Evolutionary conservation across 2,329 filamentous ascomycete genomes (phyloP).

Genomic region (Alternaria gansuensis): DNA sequence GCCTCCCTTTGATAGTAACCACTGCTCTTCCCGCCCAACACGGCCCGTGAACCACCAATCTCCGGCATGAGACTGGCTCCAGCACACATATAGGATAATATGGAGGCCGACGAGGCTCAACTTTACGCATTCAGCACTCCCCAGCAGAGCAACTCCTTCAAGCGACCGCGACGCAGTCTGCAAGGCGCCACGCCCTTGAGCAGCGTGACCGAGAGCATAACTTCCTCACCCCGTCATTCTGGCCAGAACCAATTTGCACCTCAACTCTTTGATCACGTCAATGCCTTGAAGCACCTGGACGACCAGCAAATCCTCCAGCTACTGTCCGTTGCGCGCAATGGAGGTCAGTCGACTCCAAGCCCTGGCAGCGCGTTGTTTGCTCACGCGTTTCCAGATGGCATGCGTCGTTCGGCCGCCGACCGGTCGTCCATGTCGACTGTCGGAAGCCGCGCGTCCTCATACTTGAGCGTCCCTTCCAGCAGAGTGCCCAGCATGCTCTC

Average conservation of each 20-base stretch:
- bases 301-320: conserved; percentile 52
- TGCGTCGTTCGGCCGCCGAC: conserved; percentile 46
- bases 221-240: conserved; percentile 49
- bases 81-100: conserved; percentile 45
- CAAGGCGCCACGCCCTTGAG: conserved; percentile 50
- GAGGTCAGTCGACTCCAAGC: conserved; percentile 42
- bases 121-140: conserved; percentile 50
- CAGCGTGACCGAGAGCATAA: conserved; percentile 50
- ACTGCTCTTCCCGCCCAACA: conserved; percentile 39
- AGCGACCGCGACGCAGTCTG: conserved; percentile 51
- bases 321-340: conserved; percentile 51
- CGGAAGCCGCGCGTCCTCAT: conserved; percentile 50
- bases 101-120: conserved; percentile 52
- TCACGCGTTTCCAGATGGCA: conserved; percentile 46
- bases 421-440: conserved; percentile 51
- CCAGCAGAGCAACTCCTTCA: conserved; percentile 49
- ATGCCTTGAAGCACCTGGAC: conserved; percentile 53
- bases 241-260: conserved; percentile 47
- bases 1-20: conserved; percentile 41
- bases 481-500: conserved; percentile 51
- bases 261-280: conserved; percentile 52
- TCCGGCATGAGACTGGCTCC: conserved; percentile 50
- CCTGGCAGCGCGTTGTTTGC: conserved; percentile 25
- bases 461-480: conserved; percentile 51
- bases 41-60: conserved; percentile 43